These are phyloP conservation scores for Candida sp. DNA, from an alignment of 1,139 yeast genomes.

Conservation along the genomic window DNA sequence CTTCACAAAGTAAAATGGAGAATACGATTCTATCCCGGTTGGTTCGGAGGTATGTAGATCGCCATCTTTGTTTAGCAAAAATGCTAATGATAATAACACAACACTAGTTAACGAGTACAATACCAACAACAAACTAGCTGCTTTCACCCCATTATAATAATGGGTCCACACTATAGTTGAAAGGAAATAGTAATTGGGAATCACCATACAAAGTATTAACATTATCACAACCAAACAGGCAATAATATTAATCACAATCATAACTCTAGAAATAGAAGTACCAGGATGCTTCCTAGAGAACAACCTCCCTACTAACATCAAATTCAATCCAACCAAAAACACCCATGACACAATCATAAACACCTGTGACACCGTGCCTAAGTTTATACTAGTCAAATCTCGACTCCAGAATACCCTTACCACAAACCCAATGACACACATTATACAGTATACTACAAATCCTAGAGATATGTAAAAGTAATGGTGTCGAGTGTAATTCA, in stretches of 20 bases:
- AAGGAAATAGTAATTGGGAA: slow-evolving; percentile 31
- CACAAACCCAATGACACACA: slow-evolving; percentile 29
- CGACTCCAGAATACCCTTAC: slow-evolving; percentile 28
- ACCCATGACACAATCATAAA: slow-evolving; percentile 32
- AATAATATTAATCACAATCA: slow-evolving; percentile 28
- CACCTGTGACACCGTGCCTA: slow-evolving; percentile 32
- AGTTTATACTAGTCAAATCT: slow-evolving; percentile 18
- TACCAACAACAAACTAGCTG: slow-evolving; percentile 27
- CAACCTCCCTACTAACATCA: slow-evolving; percentile 39
- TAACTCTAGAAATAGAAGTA: slow-evolving; percentile 9
- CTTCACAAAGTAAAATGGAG: slow-evolving; percentile 40
- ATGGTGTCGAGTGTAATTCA: slow-evolving; percentile 35
- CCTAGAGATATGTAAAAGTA: slow-evolving; percentile 29
- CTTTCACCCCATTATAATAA: slow-evolving; percentile 29
- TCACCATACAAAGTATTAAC: slow-evolving; percentile 31
- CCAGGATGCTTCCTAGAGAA: slow-evolving; percentile 49
- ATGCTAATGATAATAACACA: slow-evolving; percentile 33
- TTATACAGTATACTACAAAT: slow-evolving; percentile 27
- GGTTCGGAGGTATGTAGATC: slow-evolving; percentile 43
- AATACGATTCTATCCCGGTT: slow-evolving; percentile 46
- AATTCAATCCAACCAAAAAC: slow-evolving; percentile 32
- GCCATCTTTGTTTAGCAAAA: slow-evolving; percentile 39
- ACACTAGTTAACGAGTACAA: slow-evolving; percentile 35
- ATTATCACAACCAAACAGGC: slow-evolving; percentile 28
- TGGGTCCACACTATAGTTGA: slow-evolving; percentile 15